Evolutionary conservation across 2,329 filamentous ascomycete genomes (phyloP).

Genomic region (Pezicula radicicola): DNA sequence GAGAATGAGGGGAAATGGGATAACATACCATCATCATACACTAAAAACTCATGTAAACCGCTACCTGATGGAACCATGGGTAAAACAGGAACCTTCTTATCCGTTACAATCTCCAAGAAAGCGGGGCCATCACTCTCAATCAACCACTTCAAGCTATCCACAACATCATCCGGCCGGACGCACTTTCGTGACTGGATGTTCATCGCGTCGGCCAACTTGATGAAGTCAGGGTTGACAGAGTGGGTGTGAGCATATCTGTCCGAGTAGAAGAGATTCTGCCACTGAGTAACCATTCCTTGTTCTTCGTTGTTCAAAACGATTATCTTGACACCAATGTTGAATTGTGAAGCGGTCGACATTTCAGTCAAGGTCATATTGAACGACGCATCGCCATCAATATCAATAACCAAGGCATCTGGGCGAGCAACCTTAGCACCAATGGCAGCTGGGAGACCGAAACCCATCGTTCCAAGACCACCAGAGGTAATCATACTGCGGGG

Average conservation of each 20-base stretch:
- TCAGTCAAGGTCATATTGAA: conserved; percentile 99
- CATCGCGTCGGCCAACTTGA: conserved; percentile 92
- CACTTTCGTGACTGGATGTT: conserved; percentile 72
- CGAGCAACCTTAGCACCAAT: conserved; percentile 91
- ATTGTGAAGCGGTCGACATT: conserved; percentile 87
- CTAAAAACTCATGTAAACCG: conserved; percentile 87
- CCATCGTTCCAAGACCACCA: conserved; percentile 94
- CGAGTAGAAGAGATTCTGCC: conserved; percentile 97
- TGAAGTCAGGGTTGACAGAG: conserved; percentile 93
- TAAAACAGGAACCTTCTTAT: conserved; percentile 90
- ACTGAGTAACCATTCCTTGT: conserved; percentile 98
- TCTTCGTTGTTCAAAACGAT: conserved; percentile 96
- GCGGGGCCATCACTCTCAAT: conserved; percentile 89
- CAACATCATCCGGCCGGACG: conserved; percentile 71
- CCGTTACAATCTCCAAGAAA: conserved; percentile 86
- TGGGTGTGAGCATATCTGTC: conserved; percentile 91
- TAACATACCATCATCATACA: conserved; percentile 73
- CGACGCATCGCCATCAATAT: conserved; percentile 97
- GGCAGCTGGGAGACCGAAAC: conserved; percentile 87
- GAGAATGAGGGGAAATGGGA: conserved; percentile 3
- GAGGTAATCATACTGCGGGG: conserved; percentile 95
- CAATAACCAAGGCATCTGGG: conserved; percentile 64
- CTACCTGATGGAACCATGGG: conserved; percentile 93
- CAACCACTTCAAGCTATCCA: conserved; percentile 80
- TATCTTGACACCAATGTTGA: conserved; percentile 94